Evolutionary conservation across 2,329 filamentous ascomycete species (phyloP).

Genomic region (Metarhizium brunneum): DNA sequence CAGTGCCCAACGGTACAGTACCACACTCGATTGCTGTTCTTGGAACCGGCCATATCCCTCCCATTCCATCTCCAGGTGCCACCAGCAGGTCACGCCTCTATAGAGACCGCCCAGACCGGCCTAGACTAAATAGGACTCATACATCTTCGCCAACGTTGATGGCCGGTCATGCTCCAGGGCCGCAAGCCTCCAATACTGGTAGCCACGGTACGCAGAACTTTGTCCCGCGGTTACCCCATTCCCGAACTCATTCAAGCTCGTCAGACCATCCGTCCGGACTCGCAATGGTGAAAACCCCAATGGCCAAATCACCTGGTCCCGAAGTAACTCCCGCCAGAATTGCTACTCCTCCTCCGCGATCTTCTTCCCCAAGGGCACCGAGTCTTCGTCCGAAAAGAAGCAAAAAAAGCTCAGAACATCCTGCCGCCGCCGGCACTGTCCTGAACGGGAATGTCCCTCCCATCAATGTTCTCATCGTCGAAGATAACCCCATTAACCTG

Average conservation of each 20-base stretch:
- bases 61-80: constrained; percentile 74
- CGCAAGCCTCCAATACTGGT: constrained; percentile 18
- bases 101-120: constrained; percentile 47
- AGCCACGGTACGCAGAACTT: constrained; percentile 25
- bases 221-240: constrained; percentile 33
- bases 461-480: constrained; percentile 94
- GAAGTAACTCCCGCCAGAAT: constrained; percentile 33
- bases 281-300: constrained; percentile 39
- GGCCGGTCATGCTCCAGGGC: constrained; percentile 19
- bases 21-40: constrained; percentile 69
- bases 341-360: constrained; percentile 41
- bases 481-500: constrained; percentile 97
- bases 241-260: constrained; percentile 50
- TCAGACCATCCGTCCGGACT: constrained; percentile 39
- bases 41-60: constrained; percentile 68
- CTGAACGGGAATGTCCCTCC: constrained; percentile 81
- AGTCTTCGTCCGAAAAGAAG: constrained; percentile 38
- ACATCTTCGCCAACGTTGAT: constrained; percentile 70
- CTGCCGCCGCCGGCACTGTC: constrained; percentile 45
- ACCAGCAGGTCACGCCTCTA: constrained; percentile 41
- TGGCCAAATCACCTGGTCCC: constrained; percentile 44
- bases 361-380: constrained; percentile 39
- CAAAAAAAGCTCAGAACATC: constrained; percentile 40
- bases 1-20: constrained; percentile 22
- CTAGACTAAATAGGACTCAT: constrained; percentile 58